Percentiles rank a stretch among this genome's conserved stretches.
Evolutionary conservation across 2,329 filamentous ascomycete genomes (phyloP).

Genomic region (Trichoderma koningii): DNA sequence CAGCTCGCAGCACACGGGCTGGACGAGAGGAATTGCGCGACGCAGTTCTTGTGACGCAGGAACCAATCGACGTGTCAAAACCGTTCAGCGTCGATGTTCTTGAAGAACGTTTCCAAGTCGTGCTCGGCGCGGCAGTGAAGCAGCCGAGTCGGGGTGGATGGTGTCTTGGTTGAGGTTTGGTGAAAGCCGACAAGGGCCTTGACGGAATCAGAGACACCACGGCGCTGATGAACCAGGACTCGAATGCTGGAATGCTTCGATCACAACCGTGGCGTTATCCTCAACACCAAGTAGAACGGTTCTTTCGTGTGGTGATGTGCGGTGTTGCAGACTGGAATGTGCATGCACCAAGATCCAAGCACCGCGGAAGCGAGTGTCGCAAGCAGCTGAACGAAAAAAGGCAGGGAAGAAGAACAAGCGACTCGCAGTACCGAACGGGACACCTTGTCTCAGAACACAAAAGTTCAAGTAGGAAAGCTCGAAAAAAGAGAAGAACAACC

Average conservation of each 20-base stretch:
- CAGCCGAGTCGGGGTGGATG: slow-evolving; percentile 5
- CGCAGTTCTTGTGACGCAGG: neutral
- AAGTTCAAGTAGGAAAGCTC: neutral
- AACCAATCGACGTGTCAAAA: neutral
- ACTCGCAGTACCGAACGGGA: slow-evolving; percentile 15
- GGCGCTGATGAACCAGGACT: neutral
- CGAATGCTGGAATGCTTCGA: slow-evolving; percentile 25
- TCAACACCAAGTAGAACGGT: neutral
- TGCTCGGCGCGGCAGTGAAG: neutral
- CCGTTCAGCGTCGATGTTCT: neutral
- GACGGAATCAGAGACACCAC: slow-evolving; percentile 17
- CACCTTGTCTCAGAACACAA: neutral
- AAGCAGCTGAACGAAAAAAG: slow-evolving; percentile 8
- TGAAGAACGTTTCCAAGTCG: neutral
- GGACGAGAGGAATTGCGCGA: neutral
- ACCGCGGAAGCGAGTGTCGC: slow-evolving; percentile 7
- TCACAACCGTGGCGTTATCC: slow-evolving; percentile 6
- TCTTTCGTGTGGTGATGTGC: neutral
- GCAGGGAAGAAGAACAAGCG: slow-evolving; percentile 1
- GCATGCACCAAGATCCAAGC: slow-evolving; percentile 13
- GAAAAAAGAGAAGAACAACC: slow-evolving; percentile 5
- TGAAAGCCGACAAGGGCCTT: neutral
- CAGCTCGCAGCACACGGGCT: slow-evolving; percentile 6
- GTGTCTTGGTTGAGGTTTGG: slow-evolving; percentile 15
- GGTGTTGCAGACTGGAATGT: slow-evolving; percentile 27